Percentiles rank a stretch among this genome's conserved stretches.
phyloP scores from a whole-genome alignment of 495 filamentous ascomycete genomes.

The Penicillium parvum region DNA sequence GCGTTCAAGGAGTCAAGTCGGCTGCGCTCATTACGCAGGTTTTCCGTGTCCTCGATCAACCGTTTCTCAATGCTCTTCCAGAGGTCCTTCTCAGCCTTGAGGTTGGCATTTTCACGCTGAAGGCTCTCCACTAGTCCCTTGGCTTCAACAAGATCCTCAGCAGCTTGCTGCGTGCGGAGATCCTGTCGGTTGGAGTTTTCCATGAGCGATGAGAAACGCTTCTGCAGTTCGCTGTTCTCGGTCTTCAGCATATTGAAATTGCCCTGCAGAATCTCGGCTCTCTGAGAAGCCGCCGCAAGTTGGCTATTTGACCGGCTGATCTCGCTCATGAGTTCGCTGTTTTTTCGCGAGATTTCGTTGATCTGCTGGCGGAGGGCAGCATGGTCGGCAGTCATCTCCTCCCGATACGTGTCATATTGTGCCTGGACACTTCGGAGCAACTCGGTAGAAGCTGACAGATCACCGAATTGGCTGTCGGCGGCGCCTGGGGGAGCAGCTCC shows the following conservation, averaged over 20 bases:
- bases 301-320: constrained; percentile 73
- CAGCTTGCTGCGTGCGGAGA: constrained; percentile 79
- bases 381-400: constrained; percentile 75
- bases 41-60: constrained; percentile 78
- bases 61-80: constrained; percentile 90
- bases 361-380: constrained; percentile 80
- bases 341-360: constrained; percentile 75
- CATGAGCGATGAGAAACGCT: constrained; percentile 65
- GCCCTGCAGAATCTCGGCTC: constrained; percentile 84
- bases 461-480: constrained; percentile 36
- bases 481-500: constrained; percentile 41
- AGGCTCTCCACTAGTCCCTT: constrained; percentile 78
- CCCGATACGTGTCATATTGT: constrained; percentile 85
- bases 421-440: constrained; percentile 78
- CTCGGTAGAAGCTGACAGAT: constrained; percentile 58
- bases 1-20: constrained; percentile 74
- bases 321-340: constrained; percentile 74
- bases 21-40: constrained; percentile 72
- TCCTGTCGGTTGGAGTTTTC: constrained; percentile 88
- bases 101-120: constrained; percentile 84
- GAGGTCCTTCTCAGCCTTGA: constrained; percentile 86
- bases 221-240: constrained; percentile 81
- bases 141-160: constrained; percentile 87
- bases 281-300: constrained; percentile 71
- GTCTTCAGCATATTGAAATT: constrained; percentile 77